Base-by-base conservation (phyloP, 352 stramenopile species). In the Phytophthora kernoviae region DNA sequence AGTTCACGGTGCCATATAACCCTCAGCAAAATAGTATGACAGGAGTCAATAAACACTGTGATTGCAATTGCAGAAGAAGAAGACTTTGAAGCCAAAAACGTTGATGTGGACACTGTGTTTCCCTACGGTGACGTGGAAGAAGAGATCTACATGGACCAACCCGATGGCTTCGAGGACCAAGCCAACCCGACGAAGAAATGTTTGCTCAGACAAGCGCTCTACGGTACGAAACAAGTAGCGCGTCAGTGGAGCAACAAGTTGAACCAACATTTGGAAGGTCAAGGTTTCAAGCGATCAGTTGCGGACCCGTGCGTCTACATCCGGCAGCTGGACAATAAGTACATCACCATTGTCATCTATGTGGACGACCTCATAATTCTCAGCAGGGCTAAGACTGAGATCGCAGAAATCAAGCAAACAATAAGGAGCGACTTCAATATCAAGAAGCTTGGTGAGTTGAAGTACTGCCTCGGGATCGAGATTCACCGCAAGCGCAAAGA, bases 101-200 rank as follows among this genome's bases (percentile, higher is more conserved):
- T 53, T 9, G 58, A 68, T 26, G 59, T 73, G 15, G 47, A 69
- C 34, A 69, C 58, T 3, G 58, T 41, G n/a, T 73, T 73, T 30
- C 49, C 70, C 8, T 67, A 73, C 36, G 59, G 57, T 10, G 21
- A 43, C 11, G 24, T 62, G 1, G 48, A 73, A 10, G 54, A 70
- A 24, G 47, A 73, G 26, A 59, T 67, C 37, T 67, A 67, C 51
- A 67, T 71, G 42, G 50, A 59, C 15, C 17, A 60, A 1, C 56
- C 51, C 1, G 62, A 71, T 12, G 56, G 50, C 0, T 60, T 63
- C 12, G 27, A 34, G 5, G 51, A 58, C 11, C 17, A 58, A 37
- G 15, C 9, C 2, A 50, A 51, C 18, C 26, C n/a, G 2, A 36
- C 39, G 5, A 51, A 44, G 51, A 58, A 44, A 21, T 43, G 40